Conservation (phyloP, 345 rosid species). For the Anacardium occidentale region DNA sequence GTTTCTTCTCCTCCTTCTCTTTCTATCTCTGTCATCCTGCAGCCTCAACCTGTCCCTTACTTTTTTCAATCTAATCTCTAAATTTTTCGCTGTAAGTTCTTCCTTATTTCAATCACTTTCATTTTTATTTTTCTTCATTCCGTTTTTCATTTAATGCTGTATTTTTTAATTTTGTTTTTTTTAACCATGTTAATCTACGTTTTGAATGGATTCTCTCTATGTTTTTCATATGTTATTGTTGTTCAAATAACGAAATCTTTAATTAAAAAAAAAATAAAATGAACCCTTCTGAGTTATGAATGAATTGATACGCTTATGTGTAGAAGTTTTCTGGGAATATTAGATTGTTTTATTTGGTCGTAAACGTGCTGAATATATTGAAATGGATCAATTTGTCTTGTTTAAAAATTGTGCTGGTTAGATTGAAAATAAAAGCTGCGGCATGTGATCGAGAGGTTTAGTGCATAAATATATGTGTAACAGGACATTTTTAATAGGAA, state of each 20-base stretch:
- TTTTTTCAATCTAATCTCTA: background rate
- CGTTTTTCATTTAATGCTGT: slow-evolving; percentile 3
- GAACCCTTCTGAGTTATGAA: background rate
- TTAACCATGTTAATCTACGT: background rate
- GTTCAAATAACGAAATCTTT: too few relatives aligned
- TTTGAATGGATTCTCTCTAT: background rate
- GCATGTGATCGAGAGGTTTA: too few relatives aligned
- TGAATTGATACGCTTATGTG: background rate
- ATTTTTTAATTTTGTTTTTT: background rate
- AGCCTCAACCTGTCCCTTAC: background rate
- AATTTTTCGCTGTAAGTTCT: slow-evolving; percentile 6
- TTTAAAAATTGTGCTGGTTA: background rate
- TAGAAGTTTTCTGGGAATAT: background rate
- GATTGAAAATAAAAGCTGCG: background rate
- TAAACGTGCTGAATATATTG: background rate
- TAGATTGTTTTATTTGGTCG: background rate
- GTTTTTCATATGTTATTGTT: background rate
- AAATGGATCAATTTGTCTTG: background rate
- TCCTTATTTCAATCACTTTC: background rate
- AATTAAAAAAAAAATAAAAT: too few relatives aligned
- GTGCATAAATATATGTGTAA: too few relatives aligned
- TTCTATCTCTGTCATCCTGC: slow-evolving; percentile 3
- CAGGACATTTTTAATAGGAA: background rate
- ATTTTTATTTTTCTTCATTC: background rate
- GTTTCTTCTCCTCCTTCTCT: background rate